phyloP scores from a whole-genome alignment of 2,329 filamentous ascomycete species.

The Alternaria infectoria region DNA sequence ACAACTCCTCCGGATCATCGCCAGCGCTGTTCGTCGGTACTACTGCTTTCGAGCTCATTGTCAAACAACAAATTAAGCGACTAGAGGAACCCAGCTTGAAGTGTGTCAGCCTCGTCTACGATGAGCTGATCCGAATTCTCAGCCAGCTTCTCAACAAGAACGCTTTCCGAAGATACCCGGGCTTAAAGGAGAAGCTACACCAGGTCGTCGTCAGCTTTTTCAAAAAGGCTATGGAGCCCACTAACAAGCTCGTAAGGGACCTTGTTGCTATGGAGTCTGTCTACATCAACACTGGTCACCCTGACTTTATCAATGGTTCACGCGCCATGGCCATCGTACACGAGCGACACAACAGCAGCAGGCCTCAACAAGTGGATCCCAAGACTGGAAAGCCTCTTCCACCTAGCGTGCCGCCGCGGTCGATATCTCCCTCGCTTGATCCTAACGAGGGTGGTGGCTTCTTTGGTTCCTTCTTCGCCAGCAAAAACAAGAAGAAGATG shows the following conservation, averaged over 20 bases:
- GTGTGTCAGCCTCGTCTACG: constrained; percentile 96
- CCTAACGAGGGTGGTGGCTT: constrained; percentile 73
- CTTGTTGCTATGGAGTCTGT: constrained; percentile 94
- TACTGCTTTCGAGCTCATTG: constrained; percentile 96
- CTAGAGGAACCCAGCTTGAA: constrained; percentile 96
- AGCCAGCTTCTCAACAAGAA: constrained; percentile 87
- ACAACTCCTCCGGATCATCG: constrained; percentile 98
- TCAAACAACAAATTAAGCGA: constrained; percentile 97
- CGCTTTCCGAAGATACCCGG: constrained; percentile 91
- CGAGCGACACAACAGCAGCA: constrained; percentile 80
- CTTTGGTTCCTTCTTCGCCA: constrained; percentile 98
- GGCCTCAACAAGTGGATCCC: constrained; percentile 93
- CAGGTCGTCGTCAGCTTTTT: constrained; percentile 91
- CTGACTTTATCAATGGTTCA: constrained; percentile 96
- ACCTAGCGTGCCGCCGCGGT: constrained; percentile 69
- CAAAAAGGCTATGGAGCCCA: constrained; percentile 98
- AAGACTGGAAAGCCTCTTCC: constrained; percentile 97
- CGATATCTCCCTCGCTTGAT: constrained; percentile 76
- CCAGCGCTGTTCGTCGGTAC: constrained; percentile 97
- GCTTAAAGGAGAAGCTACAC: constrained; percentile 96
- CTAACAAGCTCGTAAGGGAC: constrained; percentile 94
- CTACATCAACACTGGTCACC: constrained; percentile 98
- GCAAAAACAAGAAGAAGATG: constrained; percentile 99
- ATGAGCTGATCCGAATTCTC: constrained; percentile 95
- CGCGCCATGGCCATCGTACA: constrained; percentile 98